Conservation (phyloP, 2,329 filamentous ascomycete species). For the Microdochium nivale region DNA sequence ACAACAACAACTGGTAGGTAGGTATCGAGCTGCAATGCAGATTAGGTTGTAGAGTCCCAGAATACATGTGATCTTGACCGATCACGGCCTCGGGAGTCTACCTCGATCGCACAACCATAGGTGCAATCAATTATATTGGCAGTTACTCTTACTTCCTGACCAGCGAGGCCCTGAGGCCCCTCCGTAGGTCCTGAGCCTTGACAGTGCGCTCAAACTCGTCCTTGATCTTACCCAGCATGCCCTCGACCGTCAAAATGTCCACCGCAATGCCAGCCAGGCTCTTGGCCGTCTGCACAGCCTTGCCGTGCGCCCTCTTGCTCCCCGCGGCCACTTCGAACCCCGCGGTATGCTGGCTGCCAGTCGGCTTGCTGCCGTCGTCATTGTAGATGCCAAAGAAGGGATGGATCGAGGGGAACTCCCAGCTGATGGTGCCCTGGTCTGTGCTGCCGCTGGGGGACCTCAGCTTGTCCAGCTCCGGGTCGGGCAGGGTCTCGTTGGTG, state of each 20-base stretch:
- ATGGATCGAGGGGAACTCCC: conserved; percentile 17
- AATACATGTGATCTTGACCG: too few species aligned
- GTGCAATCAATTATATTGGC: too few species aligned
- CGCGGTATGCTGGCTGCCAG: not conserved
- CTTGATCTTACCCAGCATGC: not conserved
- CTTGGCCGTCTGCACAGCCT: not conserved
- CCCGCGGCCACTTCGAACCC: not conserved
- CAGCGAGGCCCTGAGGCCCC: too few species aligned
- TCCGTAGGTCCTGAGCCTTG: too few species aligned
- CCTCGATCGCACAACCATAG: too few species aligned
- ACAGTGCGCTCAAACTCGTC: not conserved
- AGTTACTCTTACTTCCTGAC: too few species aligned
- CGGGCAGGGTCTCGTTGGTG: conserved; percentile 11
- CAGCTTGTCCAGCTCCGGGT: conserved; percentile 15
- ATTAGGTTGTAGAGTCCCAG: too few species aligned
- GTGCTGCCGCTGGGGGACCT: conserved; percentile 13
- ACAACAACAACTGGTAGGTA: too few species aligned
- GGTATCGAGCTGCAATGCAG: too few species aligned
- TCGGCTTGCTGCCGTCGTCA: conserved; percentile 11
- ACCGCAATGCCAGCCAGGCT: not conserved
- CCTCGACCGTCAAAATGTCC: not conserved
- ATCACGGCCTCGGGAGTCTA: too few species aligned
- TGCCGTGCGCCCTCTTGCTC: not conserved
- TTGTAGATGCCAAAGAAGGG: conserved; percentile 16
- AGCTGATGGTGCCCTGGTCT: conserved; percentile 20